Evolutionary conservation across 2,329 filamentous ascomycete species (phyloP), one percentile per base, ranked within the genome.

Genomic region (Fusarium secorum): DNA sequence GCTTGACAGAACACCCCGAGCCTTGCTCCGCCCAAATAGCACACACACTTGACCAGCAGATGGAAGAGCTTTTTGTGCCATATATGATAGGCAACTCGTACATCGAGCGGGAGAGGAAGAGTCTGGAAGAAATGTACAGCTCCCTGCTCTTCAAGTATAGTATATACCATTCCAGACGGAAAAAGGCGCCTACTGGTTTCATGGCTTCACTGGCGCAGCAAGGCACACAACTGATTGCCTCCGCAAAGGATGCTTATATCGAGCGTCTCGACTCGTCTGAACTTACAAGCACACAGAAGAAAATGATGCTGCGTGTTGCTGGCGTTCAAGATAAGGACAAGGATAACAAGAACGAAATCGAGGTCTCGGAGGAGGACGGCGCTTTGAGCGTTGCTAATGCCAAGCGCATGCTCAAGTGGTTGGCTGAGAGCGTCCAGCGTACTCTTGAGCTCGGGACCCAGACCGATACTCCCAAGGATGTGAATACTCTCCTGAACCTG

Each of bases 401-500:
- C n/a, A 98, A 98, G 82, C 89, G 96, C 62, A 99, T 99, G 95
- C 87, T 99, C 66, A 97, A 93, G 78, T 99, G 96, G 96, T 85
- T 99, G 42, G 96, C 96, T 5, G 96, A 99, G 83, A 94, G 93
- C 68, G 95, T 99, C 28, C 93, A 96, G 41, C 88, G 96, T 70
- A 94, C 94, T 0, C 86, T 99, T 14, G 96, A 99, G 80, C 86
- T 99, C n/a, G 94, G 93, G 28, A 91, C 93, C 28, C 90, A 91
- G 55, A 91, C 88, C 62, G 96, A 99, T 74, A 98, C 94, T 8
- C 94, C 96, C 20, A 98, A 97, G 80, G 96, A 99, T 79, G 93
- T 98, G 60, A 92, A 91, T 48, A 90, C 93, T 66, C 86, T 98
- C 28, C 87, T 98, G 36, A 92, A 91, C 78, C 87, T 98, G 28